These are phyloP conservation scores for Fusarium virguliforme DNA, from an alignment of 2,329 filamentous ascomycete genomes.

Conservation along the genomic window DNA sequence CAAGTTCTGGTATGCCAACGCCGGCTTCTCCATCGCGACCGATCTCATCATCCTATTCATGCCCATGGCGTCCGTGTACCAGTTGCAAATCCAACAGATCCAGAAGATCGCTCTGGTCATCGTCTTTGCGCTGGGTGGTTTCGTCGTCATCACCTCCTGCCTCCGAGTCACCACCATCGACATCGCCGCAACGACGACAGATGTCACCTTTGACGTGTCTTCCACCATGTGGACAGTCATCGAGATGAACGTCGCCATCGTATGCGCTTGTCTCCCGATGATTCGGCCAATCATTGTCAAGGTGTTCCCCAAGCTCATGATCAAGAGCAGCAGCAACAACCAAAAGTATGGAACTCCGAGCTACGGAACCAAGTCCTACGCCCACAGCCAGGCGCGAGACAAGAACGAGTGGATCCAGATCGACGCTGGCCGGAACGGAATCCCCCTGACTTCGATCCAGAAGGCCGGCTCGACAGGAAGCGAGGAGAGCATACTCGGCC, in stretches of 20 bases:
- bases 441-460: conserved; percentile 40
- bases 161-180: conserved; percentile 55
- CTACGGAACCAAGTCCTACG: conserved; percentile 42
- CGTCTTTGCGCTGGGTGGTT: conserved; percentile 59
- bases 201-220: conserved; percentile 55
- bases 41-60: conserved; percentile 63
- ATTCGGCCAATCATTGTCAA: conserved; percentile 54
- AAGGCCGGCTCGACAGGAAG: conserved; percentile 46
- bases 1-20: conserved; percentile 65
- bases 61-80: conserved; percentile 63
- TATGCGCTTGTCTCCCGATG: conserved; percentile 60
- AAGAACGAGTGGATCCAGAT: conserved; percentile 48
- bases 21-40: conserved; percentile 62
- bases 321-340: conserved; percentile 44
- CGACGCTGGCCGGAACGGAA: conserved; percentile 38
- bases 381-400: conserved; percentile 41
- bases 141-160: conserved; percentile 52
- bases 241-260: conserved; percentile 59
- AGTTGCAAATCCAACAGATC: conserved; percentile 58
- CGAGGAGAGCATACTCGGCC: conserved; percentile 46
- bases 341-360: conserved; percentile 31
- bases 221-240: conserved; percentile 58
- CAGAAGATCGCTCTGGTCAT: conserved; percentile 58
- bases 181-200: conserved; percentile 47
- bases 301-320: conserved; percentile 47